These are phyloP conservation scores for Ceratobasidium sp. DNA, from an alignment of 1,284 basidiomycete species.

Conservation along the genomic window DNA sequence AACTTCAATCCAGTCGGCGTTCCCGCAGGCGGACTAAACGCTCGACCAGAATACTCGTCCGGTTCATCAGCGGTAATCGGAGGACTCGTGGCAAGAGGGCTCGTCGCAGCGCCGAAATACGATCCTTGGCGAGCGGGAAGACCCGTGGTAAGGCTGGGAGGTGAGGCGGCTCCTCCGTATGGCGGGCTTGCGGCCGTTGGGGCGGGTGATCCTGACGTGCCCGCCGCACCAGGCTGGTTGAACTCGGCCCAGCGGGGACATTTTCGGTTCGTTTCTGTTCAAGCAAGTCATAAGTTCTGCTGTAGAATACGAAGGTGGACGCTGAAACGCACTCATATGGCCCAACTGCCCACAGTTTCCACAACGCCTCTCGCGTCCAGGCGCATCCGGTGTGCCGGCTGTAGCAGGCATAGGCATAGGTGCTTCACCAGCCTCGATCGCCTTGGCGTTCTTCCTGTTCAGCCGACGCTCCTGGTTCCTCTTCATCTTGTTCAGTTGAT, in stretches of 20 bases:
- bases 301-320: neutral
- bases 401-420: constrained; percentile 75
- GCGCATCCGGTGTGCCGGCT: constrained; percentile 83
- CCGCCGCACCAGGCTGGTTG: constrained; percentile 56
- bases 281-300: constrained; percentile 35
- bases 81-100: constrained; percentile 80
- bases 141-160: constrained; percentile 52
- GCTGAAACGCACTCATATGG: constrained; percentile 86
- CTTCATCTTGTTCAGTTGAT: constrained; percentile 93
- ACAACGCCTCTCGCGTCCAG: constrained; percentile 77
- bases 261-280: constrained; percentile 95
- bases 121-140: constrained; percentile 12
- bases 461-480: constrained; percentile 95
- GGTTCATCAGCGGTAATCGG: constrained; percentile 60
- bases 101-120: constrained; percentile 56
- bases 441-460: constrained; percentile 93
- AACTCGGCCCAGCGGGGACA: constrained; percentile 93
- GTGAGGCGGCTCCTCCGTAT: constrained; percentile 49
- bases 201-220: constrained; percentile 39
- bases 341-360: constrained; percentile 95
- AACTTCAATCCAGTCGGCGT: constrained; percentile 28
- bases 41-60: constrained; percentile 29
- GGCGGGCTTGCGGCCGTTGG: constrained; percentile 19
- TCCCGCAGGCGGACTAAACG: constrained; percentile 32
- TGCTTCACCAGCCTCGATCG: constrained; percentile 80